These are phyloP conservation scores for Chaetomiaceae sp. DNA, from an alignment of 2,329 filamentous ascomycete species.

Conservation along the genomic window DNA sequence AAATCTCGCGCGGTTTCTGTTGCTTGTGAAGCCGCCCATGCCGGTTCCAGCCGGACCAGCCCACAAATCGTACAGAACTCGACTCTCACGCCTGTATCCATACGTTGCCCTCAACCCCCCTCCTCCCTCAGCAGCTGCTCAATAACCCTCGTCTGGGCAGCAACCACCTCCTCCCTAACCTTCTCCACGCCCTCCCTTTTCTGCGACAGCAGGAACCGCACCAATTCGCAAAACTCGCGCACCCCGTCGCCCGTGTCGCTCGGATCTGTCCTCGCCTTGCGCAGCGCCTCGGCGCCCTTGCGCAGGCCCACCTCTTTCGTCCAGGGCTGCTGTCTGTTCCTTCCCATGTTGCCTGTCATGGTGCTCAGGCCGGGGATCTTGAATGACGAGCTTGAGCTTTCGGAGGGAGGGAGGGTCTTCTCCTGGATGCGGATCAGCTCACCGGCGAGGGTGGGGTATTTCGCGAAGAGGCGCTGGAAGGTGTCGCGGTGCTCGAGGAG, in stretches of 20 bases:
- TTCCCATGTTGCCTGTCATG: constrained; percentile 3
- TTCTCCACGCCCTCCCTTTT: constrained; percentile 26
- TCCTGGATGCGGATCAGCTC: constrained; percentile 47
- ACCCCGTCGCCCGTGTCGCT: constrained; percentile 56
- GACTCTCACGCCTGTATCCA: background rate
- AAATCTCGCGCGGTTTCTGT: too few relatives aligned
- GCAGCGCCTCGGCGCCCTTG: constrained; percentile 51
- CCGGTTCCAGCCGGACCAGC: background rate
- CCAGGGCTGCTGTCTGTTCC: constrained; percentile 44
- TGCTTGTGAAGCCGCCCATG: too few relatives aligned
- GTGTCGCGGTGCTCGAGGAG: constrained; percentile 48
- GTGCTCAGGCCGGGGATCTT: constrained; percentile 23
- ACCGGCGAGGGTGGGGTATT: constrained; percentile 47
- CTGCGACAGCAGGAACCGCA: constrained; percentile 44
- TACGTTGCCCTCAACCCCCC: constrained; percentile 1
- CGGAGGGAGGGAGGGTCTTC: constrained; percentile 44
- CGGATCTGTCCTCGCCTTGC: constrained; percentile 44
- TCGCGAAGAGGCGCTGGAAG: constrained; percentile 47
- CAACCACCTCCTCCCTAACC: constrained; percentile 43
- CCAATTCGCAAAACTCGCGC: constrained; percentile 56
- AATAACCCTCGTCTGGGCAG: constrained; percentile 48
- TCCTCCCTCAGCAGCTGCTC: constrained; percentile 46
- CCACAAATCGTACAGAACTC: background rate
- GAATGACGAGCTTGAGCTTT: constrained; percentile 19
- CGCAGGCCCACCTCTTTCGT: constrained; percentile 54